Base-by-base conservation (phyloP, 179 eudicot genomes). In the Beta lomatogona region DNA sequence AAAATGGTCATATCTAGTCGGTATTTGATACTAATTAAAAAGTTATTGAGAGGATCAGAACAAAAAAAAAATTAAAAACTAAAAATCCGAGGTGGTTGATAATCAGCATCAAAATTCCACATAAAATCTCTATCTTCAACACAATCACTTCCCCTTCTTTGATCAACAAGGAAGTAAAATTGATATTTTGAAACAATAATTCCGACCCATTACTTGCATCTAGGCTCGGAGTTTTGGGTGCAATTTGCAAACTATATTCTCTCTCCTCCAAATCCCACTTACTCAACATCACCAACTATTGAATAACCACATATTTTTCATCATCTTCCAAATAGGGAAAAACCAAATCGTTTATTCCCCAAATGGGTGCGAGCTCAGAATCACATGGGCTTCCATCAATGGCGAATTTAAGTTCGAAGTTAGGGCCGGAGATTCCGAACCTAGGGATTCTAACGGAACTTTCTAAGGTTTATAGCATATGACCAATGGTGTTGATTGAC, bases 181-280 rank as follows among this genome's bases (percentile, higher is more conserved):
- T 57, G 59, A 9, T 73, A 45, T 66, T 73, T 15, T 58, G 69
- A 78, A 45, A 52, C 57, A 73, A 46, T 15, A 76, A 31, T 12
- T 84, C 78, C 21, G 86, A 75, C 28, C 74, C 79, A 60, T 28
- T 28, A 28, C 25, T 73, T 0, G 46, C 59, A 16, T 76, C 86
- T 2, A 83, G 58, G 54, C 83, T 80, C 73, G 86, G 80, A 52
- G 83, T 83, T 6, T 72, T 80, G 74, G 86, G 86, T 53, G 79
- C 84, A 19, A 77, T 21, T 31, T 72, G 78, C 71, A 81, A 44
- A 66, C 78, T 75, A 55, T 73, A 67, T 54, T 80, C 84, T 48
- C 82, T 72, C 76, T 81, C 84, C 57, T 79, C 80, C 60, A 73
- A 52, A 77, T 82, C 84, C 75, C 76, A 57, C 77, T 73, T 75